Evolutionary conservation across 2,329 filamentous ascomycete genomes (phyloP), one percentile per base, ranked within the genome.

Genomic region (Cladosporium sp.): DNA sequence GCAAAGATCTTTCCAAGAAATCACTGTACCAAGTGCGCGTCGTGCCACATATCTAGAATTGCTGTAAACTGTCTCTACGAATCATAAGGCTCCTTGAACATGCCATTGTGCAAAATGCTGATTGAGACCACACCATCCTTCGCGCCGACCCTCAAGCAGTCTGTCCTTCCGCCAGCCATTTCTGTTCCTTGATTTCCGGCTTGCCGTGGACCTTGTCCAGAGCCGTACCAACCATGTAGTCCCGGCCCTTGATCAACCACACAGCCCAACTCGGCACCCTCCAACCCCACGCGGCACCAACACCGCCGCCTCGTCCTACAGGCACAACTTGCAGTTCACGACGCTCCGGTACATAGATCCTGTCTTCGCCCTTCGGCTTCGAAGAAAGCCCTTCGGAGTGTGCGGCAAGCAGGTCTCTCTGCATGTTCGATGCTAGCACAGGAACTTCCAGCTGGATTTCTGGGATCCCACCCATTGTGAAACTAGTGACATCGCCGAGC

Each of bases 401-500:
- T 4, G 67, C 67, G 3, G 65, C 72, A 2, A 78, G 66, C 23
- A 84, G 67, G 66, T 83, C 81, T 37, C 79, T 74, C 69, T 80
- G 78, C 23, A 84, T 67, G 64, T 81, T 83, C 12, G 75, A 74
- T n/a, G 70, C 71, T 3, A 80, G 62, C 3, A 78, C 76, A 2
- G 79, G 77, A 1, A 81, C 66, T 1, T 72, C 71, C 23, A 72
- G 69, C 7, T 72, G 65, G 35, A 82, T 74, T 35, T 81, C 76
- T 26, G 78, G 69, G 31, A 78, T 69, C 29, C 71, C 75, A 28
- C 79, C 78, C 28, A 73, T 73, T 5, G 76, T 77, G 69, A 77
- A 79, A 10, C 72, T 74, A 0, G 73, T 78, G 0, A 81, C 72
- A 66, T 83, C 81, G 46, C 82, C 82, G 12, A 81, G 40, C 10